Evolutionary conservation across 345 rosid species (phyloP), one percentile per base, ranked within the genome.

Genomic region (Gossypium mustelinum): DNA sequence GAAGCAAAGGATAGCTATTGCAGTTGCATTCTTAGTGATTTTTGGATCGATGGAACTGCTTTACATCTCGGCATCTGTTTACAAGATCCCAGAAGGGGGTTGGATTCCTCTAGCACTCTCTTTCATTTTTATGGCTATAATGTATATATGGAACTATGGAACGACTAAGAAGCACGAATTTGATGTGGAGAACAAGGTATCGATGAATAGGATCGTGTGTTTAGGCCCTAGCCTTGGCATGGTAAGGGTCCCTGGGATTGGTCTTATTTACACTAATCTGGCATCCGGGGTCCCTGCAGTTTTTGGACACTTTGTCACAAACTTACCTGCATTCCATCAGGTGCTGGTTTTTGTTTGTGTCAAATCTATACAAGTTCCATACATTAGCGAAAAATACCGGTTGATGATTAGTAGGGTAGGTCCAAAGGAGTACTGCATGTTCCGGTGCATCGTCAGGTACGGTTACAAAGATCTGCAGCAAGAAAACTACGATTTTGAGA

Each of bases 61-160:
- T 8, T 94, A 89, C 81, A 81, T 92, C 74, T 86, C 93, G 2
- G 81, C 98, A 6, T 89, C 87, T 51, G 75, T 76, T 61, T 80
- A 79, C 88, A 90, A 90, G 82, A 79, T 94, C 75, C 87, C 87
- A 0, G 90, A 87, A 77, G 94, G 96, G 0, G 98, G 94, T 41
- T 94, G 97, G 98, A 83, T 92, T 29, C 92, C 97, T 12, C 82
- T 94, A 25, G 81, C 81, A 39, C 83, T 90, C 41, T 89, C 97
- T 41, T 69, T 85, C 1, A 79, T 83, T 25, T 87, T 87, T 72
- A 78, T 89, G 89, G 87, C 80, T 0, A 39, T 83, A 9, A 92
- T 92, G 98, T 89, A 82, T 71, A 83, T 85, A 29, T 94, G 98
- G 98, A 90, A 92, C 84, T 92, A 94, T 45, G 94, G 97, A 74